phyloP scores from a whole-genome alignment of 345 rosid genomes.

The Triadica sebifera region DNA sequence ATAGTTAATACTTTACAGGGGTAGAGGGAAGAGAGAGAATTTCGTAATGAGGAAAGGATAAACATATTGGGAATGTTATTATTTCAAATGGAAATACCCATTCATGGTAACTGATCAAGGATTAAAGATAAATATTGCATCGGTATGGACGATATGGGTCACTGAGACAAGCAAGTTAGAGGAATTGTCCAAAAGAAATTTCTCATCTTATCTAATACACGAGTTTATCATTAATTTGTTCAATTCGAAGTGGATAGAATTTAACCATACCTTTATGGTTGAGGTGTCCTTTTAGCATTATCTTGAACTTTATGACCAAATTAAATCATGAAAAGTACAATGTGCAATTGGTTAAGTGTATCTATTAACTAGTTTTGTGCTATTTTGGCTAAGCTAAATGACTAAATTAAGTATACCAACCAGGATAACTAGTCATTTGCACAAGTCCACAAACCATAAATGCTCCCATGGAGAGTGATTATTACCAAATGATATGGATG shows the following conservation, averaged over 20 bases:
- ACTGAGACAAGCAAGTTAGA: no score
- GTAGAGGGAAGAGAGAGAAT: neutral
- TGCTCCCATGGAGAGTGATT: slow-evolving; percentile 1
- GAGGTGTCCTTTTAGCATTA: neutral
- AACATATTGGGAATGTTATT: neutral
- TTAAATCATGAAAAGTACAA: neutral
- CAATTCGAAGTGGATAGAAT: neutral
- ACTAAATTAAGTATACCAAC: neutral
- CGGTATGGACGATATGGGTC: no score
- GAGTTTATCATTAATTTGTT: no score
- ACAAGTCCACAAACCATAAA: neutral
- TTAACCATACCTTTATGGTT: neutral
- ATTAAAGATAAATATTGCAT: no score
- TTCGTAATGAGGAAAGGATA: neutral
- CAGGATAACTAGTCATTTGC: slow-evolving; percentile 5
- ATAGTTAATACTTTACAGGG: neutral
- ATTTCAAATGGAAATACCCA: no score
- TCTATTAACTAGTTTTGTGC: neutral
- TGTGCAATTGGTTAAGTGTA: neutral
- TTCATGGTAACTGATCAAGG: no score
- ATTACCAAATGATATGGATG: slow-evolving; percentile 22
- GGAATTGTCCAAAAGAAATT: no score
- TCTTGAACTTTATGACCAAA: neutral
- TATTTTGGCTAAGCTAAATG: neutral
- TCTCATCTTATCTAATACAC: no score